Evolutionary conservation across 495 filamentous ascomycete genomes (phyloP).

Genomic region (Hapsidospora chrysogenum): DNA sequence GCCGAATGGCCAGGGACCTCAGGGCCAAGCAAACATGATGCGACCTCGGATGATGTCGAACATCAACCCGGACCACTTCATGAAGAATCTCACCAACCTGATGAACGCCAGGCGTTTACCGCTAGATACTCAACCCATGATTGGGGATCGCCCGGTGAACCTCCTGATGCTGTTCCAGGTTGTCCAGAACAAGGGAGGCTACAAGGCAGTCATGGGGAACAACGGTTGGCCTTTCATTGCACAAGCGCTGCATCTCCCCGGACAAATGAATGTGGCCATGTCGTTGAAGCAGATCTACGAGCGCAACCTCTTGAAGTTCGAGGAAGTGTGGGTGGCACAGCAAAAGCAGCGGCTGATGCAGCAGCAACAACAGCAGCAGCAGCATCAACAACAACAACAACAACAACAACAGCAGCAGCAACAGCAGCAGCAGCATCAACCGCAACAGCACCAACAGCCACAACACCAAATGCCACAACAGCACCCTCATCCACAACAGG

Average conservation of each 20-base stretch:
- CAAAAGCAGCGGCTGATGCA: slow-evolving; percentile 45
- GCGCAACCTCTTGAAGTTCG: slow-evolving; percentile 54
- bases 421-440: slow-evolving; percentile 13
- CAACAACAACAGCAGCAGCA: slow-evolving; percentile 23
- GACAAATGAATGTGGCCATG: slow-evolving; percentile 44
- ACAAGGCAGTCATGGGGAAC: slow-evolving; percentile 46
- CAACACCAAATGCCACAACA: slow-evolving; percentile 10
- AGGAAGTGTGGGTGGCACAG: slow-evolving; percentile 47
- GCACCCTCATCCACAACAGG: slow-evolving; percentile 15
- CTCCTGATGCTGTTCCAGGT: slow-evolving; percentile 58
- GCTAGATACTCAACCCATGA: slow-evolving; percentile 50
- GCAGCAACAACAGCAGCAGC: slow-evolving; percentile 20
- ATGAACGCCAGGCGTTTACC: slow-evolving; percentile 53
- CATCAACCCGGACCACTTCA: slow-evolving; percentile 47
- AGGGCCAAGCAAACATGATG: slow-evolving; percentile 8
- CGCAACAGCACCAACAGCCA: slow-evolving; percentile 9
- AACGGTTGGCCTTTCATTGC: slow-evolving; percentile 61
- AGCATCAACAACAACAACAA: slow-evolving; percentile 15
- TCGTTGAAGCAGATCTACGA: slow-evolving; percentile 61
- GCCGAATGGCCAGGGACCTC: slow-evolving; percentile 20
- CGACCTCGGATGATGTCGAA: slow-evolving; percentile 10
- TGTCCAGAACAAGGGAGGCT: slow-evolving; percentile 66
- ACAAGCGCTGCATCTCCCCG: slow-evolving; percentile 45
- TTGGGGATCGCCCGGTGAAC: slow-evolving; percentile 53
- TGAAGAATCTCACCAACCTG: slow-evolving; percentile 54